A percentile compares a stretch with the other conserved stretches of the same genome.
Conservation (phyloP, 2,329 filamentous ascomycete genomes). For the Laburnicola sp. region DNA sequence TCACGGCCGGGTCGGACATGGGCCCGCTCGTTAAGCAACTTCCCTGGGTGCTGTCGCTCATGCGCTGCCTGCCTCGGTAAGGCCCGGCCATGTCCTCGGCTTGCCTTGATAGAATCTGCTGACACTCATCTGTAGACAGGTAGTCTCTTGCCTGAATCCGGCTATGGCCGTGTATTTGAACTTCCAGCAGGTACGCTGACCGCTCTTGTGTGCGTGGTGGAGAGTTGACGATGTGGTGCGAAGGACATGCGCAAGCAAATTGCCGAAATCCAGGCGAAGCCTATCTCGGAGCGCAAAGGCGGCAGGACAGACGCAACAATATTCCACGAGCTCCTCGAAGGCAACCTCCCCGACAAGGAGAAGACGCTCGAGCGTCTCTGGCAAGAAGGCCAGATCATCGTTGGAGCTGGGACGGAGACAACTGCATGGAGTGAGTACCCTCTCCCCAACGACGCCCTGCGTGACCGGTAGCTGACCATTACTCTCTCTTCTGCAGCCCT, state of each 20-base stretch:
- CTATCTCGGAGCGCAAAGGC: not conserved
- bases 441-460: not conserved
- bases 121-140: no score
- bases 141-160: no score
- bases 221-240: no score
- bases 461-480: no score
- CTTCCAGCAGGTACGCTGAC: no score
- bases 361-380: not conserved
- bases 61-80: not conserved
- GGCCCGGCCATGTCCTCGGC: no score
- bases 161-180: no score
- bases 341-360: not conserved
- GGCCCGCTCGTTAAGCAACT: not conserved
- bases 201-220: no score
- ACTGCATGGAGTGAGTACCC: not conserved
- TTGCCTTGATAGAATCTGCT: no score
- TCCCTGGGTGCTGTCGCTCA: not conserved
- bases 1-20: not conserved
- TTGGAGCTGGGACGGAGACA: constrained; percentile 4
- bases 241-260: not conserved
- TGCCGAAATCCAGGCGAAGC: not conserved
- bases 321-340: constrained; percentile 3
- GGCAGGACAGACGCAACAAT: not conserved
- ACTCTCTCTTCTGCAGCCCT: no score
- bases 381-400: not conserved